Evolutionary conservation across 805 yeast genomes (phyloP).

Genomic region (Ascoidea asiatica): DNA sequence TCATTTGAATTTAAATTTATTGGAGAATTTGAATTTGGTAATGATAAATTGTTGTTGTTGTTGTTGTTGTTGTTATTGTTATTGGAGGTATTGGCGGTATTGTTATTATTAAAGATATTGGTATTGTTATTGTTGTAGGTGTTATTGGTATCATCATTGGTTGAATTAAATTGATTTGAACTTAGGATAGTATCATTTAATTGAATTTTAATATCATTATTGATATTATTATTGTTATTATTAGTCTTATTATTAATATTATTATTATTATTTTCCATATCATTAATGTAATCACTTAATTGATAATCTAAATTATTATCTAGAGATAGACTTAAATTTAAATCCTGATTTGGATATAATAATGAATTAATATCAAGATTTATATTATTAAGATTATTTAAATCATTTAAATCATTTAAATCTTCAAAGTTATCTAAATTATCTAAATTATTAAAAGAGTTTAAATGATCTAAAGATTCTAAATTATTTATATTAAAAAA

Average conservation of each 20-base stretch:
- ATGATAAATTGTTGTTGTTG: neutral
- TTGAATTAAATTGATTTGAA: neutral
- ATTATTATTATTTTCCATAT: neutral
- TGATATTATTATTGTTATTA: neutral
- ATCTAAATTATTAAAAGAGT: too few species aligned
- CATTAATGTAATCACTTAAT: too few species aligned
- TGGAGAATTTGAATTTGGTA: conserved; percentile 7
- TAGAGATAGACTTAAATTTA: too few species aligned
- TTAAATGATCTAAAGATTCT: too few species aligned
- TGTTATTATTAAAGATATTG: too few species aligned
- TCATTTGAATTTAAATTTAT: neutral
- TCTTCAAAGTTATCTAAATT: too few species aligned
- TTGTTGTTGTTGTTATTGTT: neutral
- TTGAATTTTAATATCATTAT: neutral
- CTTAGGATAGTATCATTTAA: neutral
- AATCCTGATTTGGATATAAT: too few species aligned
- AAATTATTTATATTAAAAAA: too few species aligned
- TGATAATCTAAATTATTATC: too few species aligned
- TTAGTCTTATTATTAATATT: neutral
- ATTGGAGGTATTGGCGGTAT: neutral
- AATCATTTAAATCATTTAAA: too few species aligned
- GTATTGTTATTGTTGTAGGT: neutral
- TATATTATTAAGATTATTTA: too few species aligned
- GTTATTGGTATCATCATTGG: neutral
- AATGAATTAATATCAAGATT: too few species aligned